Percentiles rank a stretch among this genome's conserved stretches.
phyloP scores from a whole-genome alignment of 345 rosid species.

The Dipteronia sinensis region DNA sequence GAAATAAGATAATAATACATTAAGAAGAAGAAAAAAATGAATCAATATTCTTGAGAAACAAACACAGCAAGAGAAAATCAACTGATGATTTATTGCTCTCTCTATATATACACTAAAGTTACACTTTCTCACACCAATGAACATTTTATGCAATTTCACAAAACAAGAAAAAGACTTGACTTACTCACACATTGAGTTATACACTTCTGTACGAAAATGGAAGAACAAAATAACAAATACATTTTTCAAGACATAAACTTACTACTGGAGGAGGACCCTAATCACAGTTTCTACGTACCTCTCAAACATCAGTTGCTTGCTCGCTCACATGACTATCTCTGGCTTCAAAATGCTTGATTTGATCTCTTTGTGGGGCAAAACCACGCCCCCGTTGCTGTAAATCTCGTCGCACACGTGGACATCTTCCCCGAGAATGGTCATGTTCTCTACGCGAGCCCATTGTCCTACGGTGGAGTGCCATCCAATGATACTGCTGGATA shows the following conservation, averaged over 20 bases:
- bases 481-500: constrained; percentile 92
- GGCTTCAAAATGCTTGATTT: constrained; percentile 97
- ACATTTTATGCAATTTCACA: background rate
- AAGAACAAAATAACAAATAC: constrained; percentile 14
- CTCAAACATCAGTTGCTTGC: background rate
- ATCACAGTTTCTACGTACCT: constrained; percentile 17
- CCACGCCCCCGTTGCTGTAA: constrained; percentile 97
- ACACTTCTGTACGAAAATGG: background rate
- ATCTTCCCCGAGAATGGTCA: constrained; percentile 97
- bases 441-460: constrained; percentile 97
- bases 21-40: background rate
- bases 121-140: constrained; percentile 22
- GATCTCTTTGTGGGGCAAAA: constrained; percentile 96
- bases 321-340: constrained; percentile 94
- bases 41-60: background rate
- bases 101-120: constrained; percentile 23
- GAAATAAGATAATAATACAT: constrained; percentile 1
- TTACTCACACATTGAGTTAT: constrained; percentile 9
- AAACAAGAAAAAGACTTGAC: background rate
- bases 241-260: constrained; percentile 7
- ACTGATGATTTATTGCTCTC: constrained; percentile 25
- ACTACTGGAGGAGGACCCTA: background rate
- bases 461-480: constrained; percentile 98
- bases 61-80: constrained; percentile 12
- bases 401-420: constrained; percentile 94